phyloP scores from a whole-genome alignment of 208 protist species.

The Trypanosoma vivax region DNA sequence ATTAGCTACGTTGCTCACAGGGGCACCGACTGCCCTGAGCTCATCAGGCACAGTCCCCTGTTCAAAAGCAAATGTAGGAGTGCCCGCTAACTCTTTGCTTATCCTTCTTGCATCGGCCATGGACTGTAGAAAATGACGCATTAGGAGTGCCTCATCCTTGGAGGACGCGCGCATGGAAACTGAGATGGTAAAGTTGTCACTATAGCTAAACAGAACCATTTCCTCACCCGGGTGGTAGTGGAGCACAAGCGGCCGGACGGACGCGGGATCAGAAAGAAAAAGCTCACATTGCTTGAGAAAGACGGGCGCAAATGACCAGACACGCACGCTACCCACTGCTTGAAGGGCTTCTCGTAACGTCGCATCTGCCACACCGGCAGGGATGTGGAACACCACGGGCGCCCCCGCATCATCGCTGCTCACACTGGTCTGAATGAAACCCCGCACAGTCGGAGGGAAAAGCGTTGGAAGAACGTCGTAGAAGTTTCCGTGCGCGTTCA shows the following conservation, averaged over 20 bases:
- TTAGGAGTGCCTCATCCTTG: conserved; percentile 18
- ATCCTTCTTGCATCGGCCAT: conserved; percentile 19
- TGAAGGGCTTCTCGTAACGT: conserved; percentile 3
- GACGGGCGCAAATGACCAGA: conserved; percentile 17
- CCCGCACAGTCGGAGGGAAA: not conserved
- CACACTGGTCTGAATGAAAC: conserved; percentile 1
- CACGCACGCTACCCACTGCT: conserved; percentile 5
- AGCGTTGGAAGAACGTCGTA: conserved; percentile 17
- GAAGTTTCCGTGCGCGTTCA: conserved; percentile 25
- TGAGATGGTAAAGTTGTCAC: conserved; percentile 18
- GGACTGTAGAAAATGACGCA: conserved; percentile 17
- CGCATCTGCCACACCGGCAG: not conserved
- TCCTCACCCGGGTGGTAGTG: conserved; percentile 18
- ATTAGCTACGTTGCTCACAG: not conserved
- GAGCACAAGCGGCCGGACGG: conserved; percentile 11
- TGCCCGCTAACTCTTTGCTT: conserved; percentile 9
- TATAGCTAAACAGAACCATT: conserved; percentile 19
- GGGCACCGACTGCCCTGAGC: not conserved
- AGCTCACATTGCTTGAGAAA: conserved; percentile 19
- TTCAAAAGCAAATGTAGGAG: conserved; percentile 22
- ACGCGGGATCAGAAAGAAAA: conserved; percentile 3
- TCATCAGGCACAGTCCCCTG: conserved; percentile 11
- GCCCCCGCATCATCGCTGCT: not conserved
- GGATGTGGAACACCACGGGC: conserved; percentile 9
- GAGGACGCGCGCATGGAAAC: conserved; percentile 8